A percentile compares a stretch with the other conserved stretches of the same genome.
Conservation (phyloP, 495 filamentous ascomycete species). For the Lasiosphaeria hispida region DNA sequence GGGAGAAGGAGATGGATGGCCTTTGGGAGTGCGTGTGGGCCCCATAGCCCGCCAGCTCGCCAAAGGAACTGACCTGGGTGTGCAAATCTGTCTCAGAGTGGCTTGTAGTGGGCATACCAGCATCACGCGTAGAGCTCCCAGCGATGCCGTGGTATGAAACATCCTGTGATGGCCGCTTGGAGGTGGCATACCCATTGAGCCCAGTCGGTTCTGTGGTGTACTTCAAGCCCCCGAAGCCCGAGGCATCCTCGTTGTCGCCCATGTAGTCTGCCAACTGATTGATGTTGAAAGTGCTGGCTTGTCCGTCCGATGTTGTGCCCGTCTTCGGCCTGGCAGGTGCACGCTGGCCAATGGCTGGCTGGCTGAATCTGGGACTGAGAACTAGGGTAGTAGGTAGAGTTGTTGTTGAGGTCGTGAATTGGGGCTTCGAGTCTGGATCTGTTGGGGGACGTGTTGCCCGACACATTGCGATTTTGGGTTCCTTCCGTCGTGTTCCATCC, state of each 20-base stretch:
- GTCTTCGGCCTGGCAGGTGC: conserved; percentile 16
- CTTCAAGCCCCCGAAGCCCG: no score
- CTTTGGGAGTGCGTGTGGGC: conserved; percentile 28
- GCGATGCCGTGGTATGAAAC: conserved; percentile 13
- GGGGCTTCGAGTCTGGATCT: conserved; percentile 26
- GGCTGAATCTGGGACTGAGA: conserved; percentile 18
- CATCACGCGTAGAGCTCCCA: conserved; percentile 26
- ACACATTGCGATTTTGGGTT: conserved; percentile 20
- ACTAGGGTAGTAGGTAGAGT: conserved; percentile 40
- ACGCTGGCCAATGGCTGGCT: conserved; percentile 23
- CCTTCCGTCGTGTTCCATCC: conserved; percentile 57
- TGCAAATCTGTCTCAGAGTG: conserved; percentile 31
- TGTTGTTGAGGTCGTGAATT: conserved; percentile 42
- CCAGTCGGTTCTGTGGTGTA: no score
- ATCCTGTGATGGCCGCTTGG: conserved; percentile 23
- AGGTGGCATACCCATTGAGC: neutral
- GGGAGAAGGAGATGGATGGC: conserved; percentile 19
- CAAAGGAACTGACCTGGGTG: conserved; percentile 12
- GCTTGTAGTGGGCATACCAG: conserved; percentile 31
- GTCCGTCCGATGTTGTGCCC: neutral
- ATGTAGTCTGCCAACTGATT: no score
- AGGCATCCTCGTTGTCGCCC: no score
- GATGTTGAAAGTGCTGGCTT: neutral
- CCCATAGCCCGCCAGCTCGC: conserved; percentile 9
- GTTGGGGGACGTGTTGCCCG: conserved; percentile 32